These are phyloP conservation scores for Coffea humblotiana DNA, from an alignment of 305 asterid species.

Conservation along the genomic window DNA sequence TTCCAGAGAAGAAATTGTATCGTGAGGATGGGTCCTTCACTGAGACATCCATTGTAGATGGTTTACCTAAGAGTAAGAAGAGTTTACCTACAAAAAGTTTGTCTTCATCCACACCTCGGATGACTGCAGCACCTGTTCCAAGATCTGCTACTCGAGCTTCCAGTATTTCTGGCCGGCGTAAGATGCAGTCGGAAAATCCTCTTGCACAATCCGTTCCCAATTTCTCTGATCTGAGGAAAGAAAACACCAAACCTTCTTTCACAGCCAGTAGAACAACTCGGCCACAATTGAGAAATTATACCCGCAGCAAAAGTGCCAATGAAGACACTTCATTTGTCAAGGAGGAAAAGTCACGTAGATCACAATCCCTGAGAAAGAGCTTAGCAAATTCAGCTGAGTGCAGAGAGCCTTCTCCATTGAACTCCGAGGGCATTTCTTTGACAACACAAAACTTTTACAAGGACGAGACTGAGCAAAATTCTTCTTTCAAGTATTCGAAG, in stretches of 20 bases:
- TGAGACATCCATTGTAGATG: slow-evolving; percentile 46
- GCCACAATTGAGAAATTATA: slow-evolving; percentile 56
- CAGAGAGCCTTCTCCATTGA: slow-evolving; percentile 42
- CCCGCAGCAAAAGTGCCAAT: slow-evolving; percentile 60
- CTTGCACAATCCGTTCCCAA: slow-evolving; percentile 77
- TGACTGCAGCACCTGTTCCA: slow-evolving; percentile 53
- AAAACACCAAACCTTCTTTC: slow-evolving; percentile 71
- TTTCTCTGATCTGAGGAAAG: slow-evolving; percentile 62
- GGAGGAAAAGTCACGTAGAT: slow-evolving; percentile 67
- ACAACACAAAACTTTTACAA: slow-evolving; percentile 48
- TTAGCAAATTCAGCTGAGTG: slow-evolving; percentile 47
- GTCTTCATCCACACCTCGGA: slow-evolving; percentile 59
- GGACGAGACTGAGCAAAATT: slow-evolving; percentile 34
- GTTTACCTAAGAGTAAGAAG: slow-evolving; percentile 57
- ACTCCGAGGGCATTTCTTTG: slow-evolving; percentile 47
- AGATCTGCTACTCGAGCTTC: slow-evolving; percentile 58
- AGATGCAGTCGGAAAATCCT: slow-evolving; percentile 73
- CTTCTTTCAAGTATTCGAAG: slow-evolving; percentile 28
- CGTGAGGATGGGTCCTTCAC: slow-evolving; percentile 40
- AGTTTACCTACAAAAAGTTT: slow-evolving; percentile 43
- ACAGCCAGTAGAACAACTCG: slow-evolving; percentile 61
- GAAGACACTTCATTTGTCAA: slow-evolving; percentile 55
- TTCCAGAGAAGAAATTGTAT: slow-evolving; percentile 38
- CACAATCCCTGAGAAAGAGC: slow-evolving; percentile 60
- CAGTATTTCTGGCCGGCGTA: slow-evolving; percentile 57